These are phyloP conservation scores for Chromera velia DNA, from an alignment of 73 alveolate genomes.

Conservation along the genomic window DNA sequence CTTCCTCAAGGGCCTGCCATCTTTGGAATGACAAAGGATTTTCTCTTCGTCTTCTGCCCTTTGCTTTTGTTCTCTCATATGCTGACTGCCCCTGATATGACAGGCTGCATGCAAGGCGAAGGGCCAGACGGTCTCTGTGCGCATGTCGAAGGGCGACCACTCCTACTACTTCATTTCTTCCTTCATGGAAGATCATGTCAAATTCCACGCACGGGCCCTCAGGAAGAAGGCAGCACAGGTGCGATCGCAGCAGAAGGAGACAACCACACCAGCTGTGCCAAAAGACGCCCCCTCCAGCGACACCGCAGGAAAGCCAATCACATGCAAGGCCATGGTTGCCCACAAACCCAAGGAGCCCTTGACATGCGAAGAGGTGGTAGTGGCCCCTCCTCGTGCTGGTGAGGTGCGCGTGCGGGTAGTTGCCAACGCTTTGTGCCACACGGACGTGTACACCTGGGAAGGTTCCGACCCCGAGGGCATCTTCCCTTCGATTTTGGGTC, in stretches of 20 bases:
- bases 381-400: conserved; percentile 66
- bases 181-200: conserved; percentile 48
- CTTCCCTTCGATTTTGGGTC: conserved; percentile 74
- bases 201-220: conserved; percentile 33
- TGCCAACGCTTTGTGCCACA: conserved; percentile 72
- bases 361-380: conserved; percentile 56
- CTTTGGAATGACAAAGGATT: too few relatives aligned
- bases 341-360: conserved; percentile 62
- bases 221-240: too few relatives aligned
- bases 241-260: too few relatives aligned
- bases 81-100: conserved; percentile 47
- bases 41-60: too few relatives aligned
- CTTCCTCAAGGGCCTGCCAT: too few relatives aligned
- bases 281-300: too few relatives aligned
- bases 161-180: conserved; percentile 49
- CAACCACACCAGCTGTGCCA: too few relatives aligned
- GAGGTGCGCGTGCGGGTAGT: conserved; percentile 64
- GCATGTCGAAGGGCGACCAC: conserved; percentile 45
- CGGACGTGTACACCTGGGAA: conserved; percentile 67
- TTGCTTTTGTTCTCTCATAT: too few relatives aligned
- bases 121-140: conserved; percentile 21
- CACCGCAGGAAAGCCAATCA: conserved; percentile 46
- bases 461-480: conserved; percentile 78
- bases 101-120: conserved; percentile 25
- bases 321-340: conserved; percentile 73